phyloP scores from a whole-genome alignment of 192 early-diverging fungal species.

The Thamnidium elegans region DNA sequence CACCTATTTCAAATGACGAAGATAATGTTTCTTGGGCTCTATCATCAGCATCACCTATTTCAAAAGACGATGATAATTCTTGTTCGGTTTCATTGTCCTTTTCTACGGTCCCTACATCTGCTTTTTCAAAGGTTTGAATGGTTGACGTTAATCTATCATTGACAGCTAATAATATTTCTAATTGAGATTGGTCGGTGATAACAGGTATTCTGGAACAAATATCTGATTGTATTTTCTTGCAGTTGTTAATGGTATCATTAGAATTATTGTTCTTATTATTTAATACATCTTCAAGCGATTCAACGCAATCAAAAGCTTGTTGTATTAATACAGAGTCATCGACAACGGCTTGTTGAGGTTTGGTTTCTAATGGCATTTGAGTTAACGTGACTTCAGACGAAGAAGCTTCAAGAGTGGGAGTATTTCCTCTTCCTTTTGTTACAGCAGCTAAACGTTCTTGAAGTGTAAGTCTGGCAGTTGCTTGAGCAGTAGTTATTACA shows the following conservation, averaged over 20 bases:
- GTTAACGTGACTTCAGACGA: background rate
- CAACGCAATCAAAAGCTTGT: slow-evolving; percentile 10
- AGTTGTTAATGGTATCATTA: background rate
- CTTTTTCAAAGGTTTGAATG: slow-evolving; percentile 1
- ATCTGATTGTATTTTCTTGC: slow-evolving; percentile 15
- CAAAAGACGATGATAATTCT: slow-evolving; percentile 16
- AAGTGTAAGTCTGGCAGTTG: slow-evolving; percentile 32
- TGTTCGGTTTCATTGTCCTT: background rate
- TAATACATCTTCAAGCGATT: background rate
- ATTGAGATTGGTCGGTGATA: slow-evolving; percentile 10
- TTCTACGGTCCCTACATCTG: background rate
- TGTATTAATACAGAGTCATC: slow-evolving; percentile 3
- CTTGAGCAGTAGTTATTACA: slow-evolving; percentile 13
- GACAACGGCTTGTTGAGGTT: background rate
- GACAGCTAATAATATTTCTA: slow-evolving; percentile 22
- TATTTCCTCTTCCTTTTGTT: slow-evolving; percentile 8
- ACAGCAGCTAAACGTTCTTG: slow-evolving; percentile 40
- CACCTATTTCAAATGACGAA: slow-evolving; percentile 29
- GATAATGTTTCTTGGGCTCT: background rate
- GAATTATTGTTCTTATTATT: background rate
- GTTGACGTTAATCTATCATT: slow-evolving; percentile 24
- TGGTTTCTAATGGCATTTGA: slow-evolving; percentile 1
- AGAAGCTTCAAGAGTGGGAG: background rate
- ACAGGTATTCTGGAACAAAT: slow-evolving; percentile 19
- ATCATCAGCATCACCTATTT: slow-evolving; percentile 23